These are phyloP conservation scores for Royoungia palumana DNA, from an alignment of 768 basidiomycete species.

Conservation along the genomic window DNA sequence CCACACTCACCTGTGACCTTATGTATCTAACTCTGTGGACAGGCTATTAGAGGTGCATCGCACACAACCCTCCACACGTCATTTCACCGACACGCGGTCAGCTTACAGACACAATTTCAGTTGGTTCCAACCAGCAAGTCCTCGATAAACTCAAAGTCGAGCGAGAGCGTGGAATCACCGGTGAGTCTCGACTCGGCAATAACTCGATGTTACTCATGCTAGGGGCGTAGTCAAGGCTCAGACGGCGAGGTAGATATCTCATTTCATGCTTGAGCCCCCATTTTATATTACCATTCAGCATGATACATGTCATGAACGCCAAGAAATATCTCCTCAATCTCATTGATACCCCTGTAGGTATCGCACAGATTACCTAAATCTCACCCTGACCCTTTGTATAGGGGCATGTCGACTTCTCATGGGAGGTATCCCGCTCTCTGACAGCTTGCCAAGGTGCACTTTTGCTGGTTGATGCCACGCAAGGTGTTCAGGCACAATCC, in stretches of 20 bases:
- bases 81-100: constrained; percentile 34
- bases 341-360: constrained; percentile 87
- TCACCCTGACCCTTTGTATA: constrained; percentile 25
- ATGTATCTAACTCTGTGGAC: not conserved
- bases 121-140: constrained; percentile 77
- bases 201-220: constrained; percentile 3
- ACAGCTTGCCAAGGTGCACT: constrained; percentile 92
- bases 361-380: not conserved
- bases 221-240: constrained; percentile 82
- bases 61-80: not conserved
- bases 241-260: constrained; percentile 68
- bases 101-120: constrained; percentile 83
- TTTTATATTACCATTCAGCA: constrained; percentile 42
- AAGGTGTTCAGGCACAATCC: constrained; percentile 97
- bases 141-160: constrained; percentile 96
- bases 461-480: constrained; percentile 89
- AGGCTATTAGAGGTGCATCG: constrained; percentile 69
- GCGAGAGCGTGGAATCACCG: constrained; percentile 93
- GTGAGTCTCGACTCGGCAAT: constrained; percentile 32
- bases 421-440: constrained; percentile 91
- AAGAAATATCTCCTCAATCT: constrained; percentile 79
- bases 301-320: constrained; percentile 64
- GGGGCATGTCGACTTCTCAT: constrained; percentile 98
- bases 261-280: not conserved
- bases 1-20: not conserved